Base-by-base conservation (phyloP, 192 early-diverging fungal species). In the Globomyces pollinis-pini region DNA sequence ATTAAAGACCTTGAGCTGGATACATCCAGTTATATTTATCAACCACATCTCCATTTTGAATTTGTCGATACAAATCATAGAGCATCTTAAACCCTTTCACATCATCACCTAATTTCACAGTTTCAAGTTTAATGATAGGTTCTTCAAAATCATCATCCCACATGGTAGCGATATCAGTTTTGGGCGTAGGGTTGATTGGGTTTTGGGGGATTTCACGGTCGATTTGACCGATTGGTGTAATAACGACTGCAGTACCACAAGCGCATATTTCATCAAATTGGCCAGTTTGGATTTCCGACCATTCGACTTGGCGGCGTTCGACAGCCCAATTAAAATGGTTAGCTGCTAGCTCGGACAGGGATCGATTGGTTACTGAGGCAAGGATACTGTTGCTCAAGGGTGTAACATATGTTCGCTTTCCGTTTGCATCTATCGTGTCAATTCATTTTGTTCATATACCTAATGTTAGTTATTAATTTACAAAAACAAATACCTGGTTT, bases 211-310 rank as follows among this genome's bases (percentile, higher is more conserved):
- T 18, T 59, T 78, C 72, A 7, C 76, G 69, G 50, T 83, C 78
- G 55, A 89, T 86, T 42, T 76, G 74, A 28, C 69, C 76, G 33
- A 89, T 78, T 18, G 88, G 84, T 0, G 86, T 88, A 47, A 89
- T 80, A 50, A 88, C 74, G 7, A 86, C 88, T 18, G 88, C 88
- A 5, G 88, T 89, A 24, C 88, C 88, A 45, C 77, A 80, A 30
- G 85, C 85, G 13, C 78, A 84, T 15, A 84, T 73, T 55, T 89
- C 86, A 30, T 76, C 75, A 66, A 86, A 88, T 3, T 66, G 58
- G n/a, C n/a, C n/a, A 13, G 72, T 41, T 24, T 61, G 60, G 11
- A 89, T 60, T 50, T 88, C 86, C 7, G 64, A 52, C 64, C 77
- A 88, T 26, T 57, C 54, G 7, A 89, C 67, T 1, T 59, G 41